Evolutionary conservation across 2,329 filamentous ascomycete species (phyloP).

Genomic region (Tolypocladium album): DNA sequence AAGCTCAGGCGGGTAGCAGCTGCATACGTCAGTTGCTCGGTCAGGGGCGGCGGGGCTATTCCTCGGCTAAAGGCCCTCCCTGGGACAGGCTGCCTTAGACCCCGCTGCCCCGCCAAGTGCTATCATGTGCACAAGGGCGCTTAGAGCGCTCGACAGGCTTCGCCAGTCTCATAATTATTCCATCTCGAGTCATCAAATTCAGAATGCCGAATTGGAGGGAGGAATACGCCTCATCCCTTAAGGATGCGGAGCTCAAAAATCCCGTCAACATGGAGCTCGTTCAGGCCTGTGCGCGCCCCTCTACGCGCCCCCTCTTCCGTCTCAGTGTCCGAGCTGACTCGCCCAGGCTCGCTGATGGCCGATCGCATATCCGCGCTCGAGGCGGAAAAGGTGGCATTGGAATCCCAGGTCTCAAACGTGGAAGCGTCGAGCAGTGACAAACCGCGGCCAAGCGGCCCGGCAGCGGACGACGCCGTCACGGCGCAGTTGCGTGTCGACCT

Average conservation of each 20-base stretch:
- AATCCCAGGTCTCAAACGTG: slow-evolving; percentile 16
- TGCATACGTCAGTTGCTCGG: not conserved
- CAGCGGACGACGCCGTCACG: slow-evolving; percentile 19
- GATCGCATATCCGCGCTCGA: slow-evolving; percentile 56
- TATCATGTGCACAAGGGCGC: not conserved
- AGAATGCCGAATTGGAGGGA: slow-evolving; percentile 62
- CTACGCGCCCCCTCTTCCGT: slow-evolving; percentile 1
- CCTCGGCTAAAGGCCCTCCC: slow-evolving; percentile 15
- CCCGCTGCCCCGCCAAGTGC: slow-evolving; percentile 3
- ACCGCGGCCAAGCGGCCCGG: not conserved
- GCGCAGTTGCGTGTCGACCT: slow-evolving; percentile 58
- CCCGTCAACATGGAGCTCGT: slow-evolving; percentile 56
- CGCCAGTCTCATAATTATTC: not conserved
- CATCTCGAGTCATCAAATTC: not conserved
- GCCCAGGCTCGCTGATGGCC: slow-evolving; percentile 51
- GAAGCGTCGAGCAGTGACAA: slow-evolving; percentile 5
- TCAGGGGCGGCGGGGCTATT: slow-evolving; percentile 13
- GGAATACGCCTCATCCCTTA: slow-evolving; percentile 68
- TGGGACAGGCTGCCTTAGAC: no score
- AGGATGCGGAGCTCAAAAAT: slow-evolving; percentile 58
- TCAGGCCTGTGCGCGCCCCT: slow-evolving; percentile 56
- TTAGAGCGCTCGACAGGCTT: not conserved
- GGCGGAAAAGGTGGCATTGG: slow-evolving; percentile 39
- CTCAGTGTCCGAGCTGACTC: slow-evolving; percentile 7
- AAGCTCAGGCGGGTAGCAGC: not conserved